Conservation (phyloP, 2,329 filamentous ascomycete species). For the Aspergillus pseudoterreus region DNA sequence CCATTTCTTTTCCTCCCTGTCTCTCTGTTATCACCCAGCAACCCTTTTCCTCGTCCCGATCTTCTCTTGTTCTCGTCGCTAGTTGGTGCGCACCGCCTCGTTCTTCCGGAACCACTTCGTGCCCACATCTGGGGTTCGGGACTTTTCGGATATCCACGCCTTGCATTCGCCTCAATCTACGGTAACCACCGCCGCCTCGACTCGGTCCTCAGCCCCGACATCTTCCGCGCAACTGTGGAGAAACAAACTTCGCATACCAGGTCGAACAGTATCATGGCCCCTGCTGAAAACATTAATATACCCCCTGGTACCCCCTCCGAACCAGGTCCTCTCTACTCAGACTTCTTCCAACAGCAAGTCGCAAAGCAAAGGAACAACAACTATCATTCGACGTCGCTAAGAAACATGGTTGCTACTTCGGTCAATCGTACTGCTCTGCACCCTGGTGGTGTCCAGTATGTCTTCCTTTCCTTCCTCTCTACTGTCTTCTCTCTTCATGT, state of each 20-base stretch:
- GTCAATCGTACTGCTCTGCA: slow-evolving; percentile 93
- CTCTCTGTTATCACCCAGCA: slow-evolving; percentile 8
- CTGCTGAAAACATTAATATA: slow-evolving; percentile 42
- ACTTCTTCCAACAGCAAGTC: slow-evolving; percentile 57
- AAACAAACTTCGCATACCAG: slow-evolving; percentile 20
- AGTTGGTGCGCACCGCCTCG: slow-evolving; percentile 18
- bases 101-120: slow-evolving; percentile 24
- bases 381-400: slow-evolving; percentile 57
- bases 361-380: slow-evolving; percentile 56
- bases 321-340: slow-evolving; percentile 48
- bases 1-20: slow-evolving; percentile 15
- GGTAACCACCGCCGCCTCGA: slow-evolving; percentile 16
- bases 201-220: slow-evolving; percentile 29
- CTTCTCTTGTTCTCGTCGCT: slow-evolving; percentile 11
- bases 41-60: slow-evolving; percentile 10
- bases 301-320: slow-evolving; percentile 39
- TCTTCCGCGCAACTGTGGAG: slow-evolving; percentile 41
- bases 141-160: slow-evolving; percentile 26
- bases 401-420: slow-evolving; percentile 49
- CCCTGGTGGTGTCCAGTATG: slow-evolving; percentile 85
- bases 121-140: slow-evolving; percentile 28
- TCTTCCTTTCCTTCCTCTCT: slow-evolving; percentile 25
- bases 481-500: slow-evolving; percentile 2
- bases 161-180: slow-evolving; percentile 22
- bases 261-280: slow-evolving; percentile 23